phyloP scores from a whole-genome alignment of 768 basidiomycete genomes.

The Lentinula aciculospora region DNA sequence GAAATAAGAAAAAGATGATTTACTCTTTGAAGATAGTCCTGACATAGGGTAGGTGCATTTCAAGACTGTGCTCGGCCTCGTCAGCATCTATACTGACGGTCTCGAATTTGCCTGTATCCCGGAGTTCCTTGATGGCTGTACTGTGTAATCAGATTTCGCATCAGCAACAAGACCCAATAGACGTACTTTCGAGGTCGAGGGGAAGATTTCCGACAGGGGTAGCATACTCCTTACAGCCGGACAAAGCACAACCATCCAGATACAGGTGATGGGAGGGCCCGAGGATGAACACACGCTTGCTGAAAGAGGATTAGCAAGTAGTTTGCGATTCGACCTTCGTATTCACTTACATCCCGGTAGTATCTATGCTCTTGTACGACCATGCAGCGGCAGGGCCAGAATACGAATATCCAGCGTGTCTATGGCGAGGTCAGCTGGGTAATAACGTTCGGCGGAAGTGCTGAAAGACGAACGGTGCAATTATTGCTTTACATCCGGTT shows the following conservation, averaged over 20 bases:
- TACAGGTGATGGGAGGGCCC: conserved; percentile 95
- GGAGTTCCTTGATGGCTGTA: conserved; percentile 63
- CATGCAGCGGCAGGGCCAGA: conserved; percentile 93
- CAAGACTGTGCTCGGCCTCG: conserved; percentile 94
- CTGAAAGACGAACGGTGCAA: conserved; percentile 76
- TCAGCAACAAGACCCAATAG: background rate
- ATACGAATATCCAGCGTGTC: conserved; percentile 95
- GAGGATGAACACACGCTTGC: conserved; percentile 89
- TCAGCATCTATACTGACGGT: conserved; percentile 64
- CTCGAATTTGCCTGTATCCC: conserved; percentile 61
- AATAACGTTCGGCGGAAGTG: background rate
- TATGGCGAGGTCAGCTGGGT: conserved; percentile 22
- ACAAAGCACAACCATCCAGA: conserved; percentile 82
- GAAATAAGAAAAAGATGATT: background rate
- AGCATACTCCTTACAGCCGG: conserved; percentile 67
- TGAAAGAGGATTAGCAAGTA: conserved; percentile 23
- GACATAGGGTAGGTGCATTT: conserved; percentile 95
- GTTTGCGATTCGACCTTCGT: background rate
- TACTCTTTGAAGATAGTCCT: conserved; percentile 82
- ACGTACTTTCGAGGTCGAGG: conserved; percentile 74
- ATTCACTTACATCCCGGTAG: conserved; percentile 63
- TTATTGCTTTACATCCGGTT: conserved; percentile 71
- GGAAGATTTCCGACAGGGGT: conserved; percentile 84
- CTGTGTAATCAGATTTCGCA: background rate
- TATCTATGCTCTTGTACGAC: conserved; percentile 91